phyloP scores from a whole-genome alignment of 2,329 filamentous ascomycete genomes.

The Colletotrichum sansevieriae region DNA sequence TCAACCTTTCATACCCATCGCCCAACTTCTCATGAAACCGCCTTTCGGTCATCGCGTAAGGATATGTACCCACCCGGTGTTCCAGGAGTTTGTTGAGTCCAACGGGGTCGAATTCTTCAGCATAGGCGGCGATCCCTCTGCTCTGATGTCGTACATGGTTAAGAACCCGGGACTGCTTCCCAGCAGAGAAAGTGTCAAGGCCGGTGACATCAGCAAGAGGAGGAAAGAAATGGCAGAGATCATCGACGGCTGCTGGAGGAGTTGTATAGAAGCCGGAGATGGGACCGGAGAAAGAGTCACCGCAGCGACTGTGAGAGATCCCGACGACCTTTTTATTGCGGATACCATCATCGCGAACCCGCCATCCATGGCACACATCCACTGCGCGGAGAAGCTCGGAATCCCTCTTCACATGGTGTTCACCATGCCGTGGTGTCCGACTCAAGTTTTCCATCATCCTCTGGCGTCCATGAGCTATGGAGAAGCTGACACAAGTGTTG shows the following conservation, averaged over 20 bases:
- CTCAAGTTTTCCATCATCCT: constrained; percentile 77
- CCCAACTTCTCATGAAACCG: constrained; percentile 55
- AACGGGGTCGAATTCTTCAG: constrained; percentile 69
- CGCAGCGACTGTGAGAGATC: constrained; percentile 45
- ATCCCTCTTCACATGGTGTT: constrained; percentile 66
- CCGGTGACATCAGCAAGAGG: constrained; percentile 52
- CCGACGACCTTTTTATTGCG: constrained; percentile 61
- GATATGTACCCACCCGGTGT: constrained; percentile 67
- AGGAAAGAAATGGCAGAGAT: constrained; percentile 55
- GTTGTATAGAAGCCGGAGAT: constrained; percentile 54
- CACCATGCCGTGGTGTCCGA: constrained; percentile 80
- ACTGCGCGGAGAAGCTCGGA: constrained; percentile 63
- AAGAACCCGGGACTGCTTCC: constrained; percentile 56
- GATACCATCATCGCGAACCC: constrained; percentile 68
- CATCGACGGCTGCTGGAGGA: constrained; percentile 53
- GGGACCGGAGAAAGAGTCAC: constrained; percentile 47
- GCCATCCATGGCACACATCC: constrained; percentile 64
- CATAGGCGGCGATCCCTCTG: constrained; percentile 68
- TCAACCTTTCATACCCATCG: constrained; percentile 71
- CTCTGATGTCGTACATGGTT: constrained; percentile 59
- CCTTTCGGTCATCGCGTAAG: constrained; percentile 66
- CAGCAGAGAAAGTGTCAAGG: constrained; percentile 51
- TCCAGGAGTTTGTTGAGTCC: constrained; percentile 65
- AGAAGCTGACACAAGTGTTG: constrained; percentile 70
- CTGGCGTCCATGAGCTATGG: constrained; percentile 70